phyloP scores from a whole-genome alignment of 768 basidiomycete species.

The Amylocystis lapponica region DNA sequence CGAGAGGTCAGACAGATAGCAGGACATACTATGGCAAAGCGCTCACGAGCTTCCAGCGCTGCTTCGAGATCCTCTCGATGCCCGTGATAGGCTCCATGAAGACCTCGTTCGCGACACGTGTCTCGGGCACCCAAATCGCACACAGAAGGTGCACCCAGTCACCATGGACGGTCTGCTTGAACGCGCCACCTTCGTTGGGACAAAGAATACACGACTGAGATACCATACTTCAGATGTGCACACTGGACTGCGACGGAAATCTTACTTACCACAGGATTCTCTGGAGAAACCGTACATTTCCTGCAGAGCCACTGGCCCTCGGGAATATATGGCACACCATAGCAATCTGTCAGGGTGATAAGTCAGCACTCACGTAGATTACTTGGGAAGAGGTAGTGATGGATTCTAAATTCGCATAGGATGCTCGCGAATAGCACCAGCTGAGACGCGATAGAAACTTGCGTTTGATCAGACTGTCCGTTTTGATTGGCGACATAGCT shows the following conservation, averaged over 20 bases:
- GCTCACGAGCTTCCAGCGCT: constrained; percentile 89
- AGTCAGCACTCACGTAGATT: neutral
- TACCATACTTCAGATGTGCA: neutral
- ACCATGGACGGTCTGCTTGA: constrained; percentile 91
- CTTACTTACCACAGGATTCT: constrained; percentile 81
- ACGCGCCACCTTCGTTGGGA: constrained; percentile 95
- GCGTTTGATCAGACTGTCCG: too few relatives aligned
- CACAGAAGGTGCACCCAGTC: constrained; percentile 97
- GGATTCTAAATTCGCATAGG: too few relatives aligned
- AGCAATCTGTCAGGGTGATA: constrained; percentile 66
- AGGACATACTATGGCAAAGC: neutral
- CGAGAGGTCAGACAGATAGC: neutral
- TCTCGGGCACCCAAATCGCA: constrained; percentile 96
- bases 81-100: constrained; percentile 99
- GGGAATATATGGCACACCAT: constrained; percentile 98
- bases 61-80: constrained; percentile 80
- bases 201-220: constrained; percentile 87
- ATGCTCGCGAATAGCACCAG: too few relatives aligned
- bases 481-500: neutral
- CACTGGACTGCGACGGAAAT: neutral
- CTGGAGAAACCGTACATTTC: constrained; percentile 97
- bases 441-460: too few relatives aligned
- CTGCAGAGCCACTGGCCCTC: constrained; percentile 99
- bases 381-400: too few relatives aligned
- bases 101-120: constrained; percentile 85